Evolutionary conservation across 495 filamentous ascomycete genomes (phyloP).

Genomic region (Glutinoglossum americanum): DNA sequence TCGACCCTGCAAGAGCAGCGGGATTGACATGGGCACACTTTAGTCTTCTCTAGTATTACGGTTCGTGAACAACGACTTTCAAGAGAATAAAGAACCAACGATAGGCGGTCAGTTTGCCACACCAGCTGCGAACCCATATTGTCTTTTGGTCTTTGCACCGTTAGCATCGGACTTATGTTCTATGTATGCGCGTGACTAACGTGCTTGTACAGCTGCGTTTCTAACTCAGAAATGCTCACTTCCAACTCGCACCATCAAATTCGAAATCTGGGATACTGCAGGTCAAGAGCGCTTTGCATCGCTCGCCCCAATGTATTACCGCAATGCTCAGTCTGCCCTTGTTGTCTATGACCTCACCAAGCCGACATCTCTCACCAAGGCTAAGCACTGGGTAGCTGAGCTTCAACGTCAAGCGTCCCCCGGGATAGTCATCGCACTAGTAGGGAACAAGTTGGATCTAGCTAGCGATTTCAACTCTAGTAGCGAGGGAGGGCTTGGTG

Average conservation of each 20-base stretch:
- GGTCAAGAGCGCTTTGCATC: conserved; percentile 96
- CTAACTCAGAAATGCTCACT: conserved; percentile 96
- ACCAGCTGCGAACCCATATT: background rate
- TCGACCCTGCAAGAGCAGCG: conserved; percentile 2
- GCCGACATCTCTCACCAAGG: conserved; percentile 82
- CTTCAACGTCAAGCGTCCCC: conserved; percentile 92
- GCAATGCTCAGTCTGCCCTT: conserved; percentile 94
- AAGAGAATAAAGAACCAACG: conserved; percentile 98
- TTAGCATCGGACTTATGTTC: background rate
- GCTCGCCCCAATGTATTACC: conserved; percentile 98
- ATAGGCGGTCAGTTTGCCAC: conserved; percentile 61
- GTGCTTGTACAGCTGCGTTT: conserved; percentile 52
- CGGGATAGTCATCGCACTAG: conserved; percentile 91
- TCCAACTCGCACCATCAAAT: conserved; percentile 92
- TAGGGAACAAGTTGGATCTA: conserved; percentile 94
- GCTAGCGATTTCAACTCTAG: conserved; percentile 32
- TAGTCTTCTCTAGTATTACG: conserved; percentile 94
- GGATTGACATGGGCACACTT: conserved; percentile 10
- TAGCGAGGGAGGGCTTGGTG: conserved; percentile 14
- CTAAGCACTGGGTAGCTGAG: conserved; percentile 97
- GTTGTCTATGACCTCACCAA: conserved; percentile 99
- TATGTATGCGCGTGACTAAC: background rate
- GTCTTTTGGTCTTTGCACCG: background rate
- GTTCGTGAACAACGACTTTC: conserved; percentile 99
- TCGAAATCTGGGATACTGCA: conserved; percentile 99